A percentile compares a stretch with the other conserved stretches of the same genome.
These are phyloP conservation scores for Eragrostis curvula DNA, from an alignment of 176 grass and related monocot genomes.

Conservation along the genomic window DNA sequence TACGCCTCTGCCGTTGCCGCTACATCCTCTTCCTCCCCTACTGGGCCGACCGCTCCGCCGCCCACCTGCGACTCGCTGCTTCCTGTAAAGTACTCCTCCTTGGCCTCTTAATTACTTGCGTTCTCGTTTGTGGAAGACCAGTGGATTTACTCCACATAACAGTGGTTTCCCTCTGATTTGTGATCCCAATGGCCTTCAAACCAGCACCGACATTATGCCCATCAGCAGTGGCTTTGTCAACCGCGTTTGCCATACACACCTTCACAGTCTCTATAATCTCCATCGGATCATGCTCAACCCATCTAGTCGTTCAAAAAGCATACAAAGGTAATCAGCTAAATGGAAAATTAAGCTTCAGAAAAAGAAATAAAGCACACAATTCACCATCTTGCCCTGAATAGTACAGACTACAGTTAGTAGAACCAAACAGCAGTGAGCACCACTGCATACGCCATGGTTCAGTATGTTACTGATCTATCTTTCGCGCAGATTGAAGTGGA, in stretches of 20 bases:
- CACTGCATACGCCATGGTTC: background rate
- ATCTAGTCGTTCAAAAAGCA: slow-evolving; percentile 52
- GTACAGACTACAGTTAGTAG: background rate
- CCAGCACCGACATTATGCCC: slow-evolving; percentile 60
- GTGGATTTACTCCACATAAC: slow-evolving; percentile 96
- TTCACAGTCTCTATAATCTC: slow-evolving; percentile 84
- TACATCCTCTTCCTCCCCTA: no score
- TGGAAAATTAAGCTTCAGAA: background rate
- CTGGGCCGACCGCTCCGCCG: no score
- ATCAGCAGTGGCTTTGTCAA: slow-evolving; percentile 60
- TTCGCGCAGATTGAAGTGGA: background rate
- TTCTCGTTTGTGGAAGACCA: slow-evolving; percentile 69
- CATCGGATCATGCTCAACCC: slow-evolving; percentile 97
- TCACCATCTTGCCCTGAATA: background rate
- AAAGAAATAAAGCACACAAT: background rate
- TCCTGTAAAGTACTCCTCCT: no score
- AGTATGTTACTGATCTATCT: background rate
- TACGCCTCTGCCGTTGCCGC: no score
- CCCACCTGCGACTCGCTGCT: no score
- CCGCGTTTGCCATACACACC: slow-evolving; percentile 63
- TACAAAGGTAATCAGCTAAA: background rate
- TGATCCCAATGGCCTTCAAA: slow-evolving; percentile 79
- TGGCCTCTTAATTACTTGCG: no score
- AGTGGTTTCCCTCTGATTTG: slow-evolving; percentile 95
- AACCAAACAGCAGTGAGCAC: background rate